Base-by-base conservation (phyloP, 2,329 filamentous ascomycete genomes). In the Sordariomycetes sp. region DNA sequence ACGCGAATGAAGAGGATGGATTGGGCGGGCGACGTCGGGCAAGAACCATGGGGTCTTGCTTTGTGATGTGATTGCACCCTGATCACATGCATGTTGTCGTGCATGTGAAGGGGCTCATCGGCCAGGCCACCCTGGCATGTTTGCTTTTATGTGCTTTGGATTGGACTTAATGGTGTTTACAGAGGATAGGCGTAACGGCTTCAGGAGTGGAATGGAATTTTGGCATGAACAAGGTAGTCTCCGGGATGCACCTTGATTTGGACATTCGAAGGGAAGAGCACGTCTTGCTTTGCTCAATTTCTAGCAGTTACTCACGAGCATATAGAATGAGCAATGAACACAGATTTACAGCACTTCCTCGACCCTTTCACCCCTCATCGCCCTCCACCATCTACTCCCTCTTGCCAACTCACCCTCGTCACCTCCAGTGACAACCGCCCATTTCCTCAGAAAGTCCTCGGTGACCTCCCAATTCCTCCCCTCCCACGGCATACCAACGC, bases 1-100 rank as follows among this genome's bases (percentile, higher is more conserved):
- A 92, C 57, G 79, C 82, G 30, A 77, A 86, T 45, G 87, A 94
- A 53, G 83, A 87, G 43, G 84, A 84, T 29, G 81, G 74, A 10
- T 75, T 61, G 5, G 43, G 61, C 16, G 65, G 59, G 5, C 65
- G 72, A 18, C 68, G 77, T 24, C 68, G 76, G 37, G 79, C 79
- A 12, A 68, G 79, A 46, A 83, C 79, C 24, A 66, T 76, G 55
- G 75, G 41, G n/a, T 57, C 64, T 19, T 83, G 79, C 53, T 49
- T 57, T 28, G 63, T 84, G 37, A 84, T 84, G 79, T 84, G 61
- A 35, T 16, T n/a, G n/a, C n/a, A n/a, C n/a, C n/a, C n/a, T n/a
- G n/a, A n/a, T n/a, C n/a, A n/a, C n/a, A n/a, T n/a, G n/a, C n/a
- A n/a, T n/a, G n/a, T n/a, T n/a, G n/a, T n/a, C n/a, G n/a, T n/a